phyloP scores from a whole-genome alignment of 208 protist species.

The Leishmania martiniquensis region DNA sequence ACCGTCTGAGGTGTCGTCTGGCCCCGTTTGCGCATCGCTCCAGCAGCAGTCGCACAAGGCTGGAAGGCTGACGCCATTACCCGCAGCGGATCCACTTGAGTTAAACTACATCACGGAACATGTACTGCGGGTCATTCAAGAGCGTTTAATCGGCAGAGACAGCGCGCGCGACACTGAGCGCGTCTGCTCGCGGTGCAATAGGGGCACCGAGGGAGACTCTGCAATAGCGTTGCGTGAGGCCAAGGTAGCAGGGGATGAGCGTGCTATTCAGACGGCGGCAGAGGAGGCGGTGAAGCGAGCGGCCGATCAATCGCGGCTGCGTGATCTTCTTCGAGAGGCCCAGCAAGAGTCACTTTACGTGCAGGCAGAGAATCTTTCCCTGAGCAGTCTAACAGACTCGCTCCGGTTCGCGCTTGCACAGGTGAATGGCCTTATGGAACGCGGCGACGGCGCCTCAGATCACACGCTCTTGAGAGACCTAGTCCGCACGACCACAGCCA shows the following conservation, averaged over 20 bases:
- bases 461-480: not conserved
- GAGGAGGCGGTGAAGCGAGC: not conserved
- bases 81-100: slow-evolving; percentile 1
- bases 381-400: slow-evolving; percentile 11
- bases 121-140: slow-evolving; percentile 19
- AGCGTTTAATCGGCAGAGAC: not conserved
- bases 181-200: not conserved
- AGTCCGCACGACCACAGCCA: not conserved
- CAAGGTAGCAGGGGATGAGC: not conserved
- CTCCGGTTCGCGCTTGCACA: slow-evolving; percentile 8
- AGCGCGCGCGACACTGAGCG: not conserved
- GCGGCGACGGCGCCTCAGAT: not conserved
- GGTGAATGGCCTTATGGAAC: not conserved
- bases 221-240: not conserved
- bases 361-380: not conserved
- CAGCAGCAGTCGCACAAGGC: not conserved
- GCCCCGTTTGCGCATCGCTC: slow-evolving; percentile 1
- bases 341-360: slow-evolving; percentile 3
- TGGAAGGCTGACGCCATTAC: not conserved
- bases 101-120: slow-evolving; percentile 26
- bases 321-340: slow-evolving; percentile 7
- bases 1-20: slow-evolving; percentile 8
- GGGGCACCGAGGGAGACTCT: not conserved
- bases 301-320: slow-evolving; percentile 6
- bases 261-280: not conserved